phyloP scores from a whole-genome alignment of 768 basidiomycete species.

The Amanita exitialis region DNA sequence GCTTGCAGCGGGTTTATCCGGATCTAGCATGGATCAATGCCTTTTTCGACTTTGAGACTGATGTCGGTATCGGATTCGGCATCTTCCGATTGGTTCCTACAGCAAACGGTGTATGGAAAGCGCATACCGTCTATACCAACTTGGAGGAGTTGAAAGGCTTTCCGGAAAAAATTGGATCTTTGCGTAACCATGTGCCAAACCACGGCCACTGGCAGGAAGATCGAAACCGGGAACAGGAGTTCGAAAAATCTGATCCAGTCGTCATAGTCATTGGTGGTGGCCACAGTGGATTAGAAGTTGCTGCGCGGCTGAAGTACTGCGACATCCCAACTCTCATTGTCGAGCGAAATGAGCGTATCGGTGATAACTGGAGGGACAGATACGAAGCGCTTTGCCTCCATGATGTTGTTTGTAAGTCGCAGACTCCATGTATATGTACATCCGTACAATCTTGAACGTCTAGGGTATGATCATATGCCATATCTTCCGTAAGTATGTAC shows the following conservation, averaged over 20 bases:
- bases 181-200: constrained; percentile 26
- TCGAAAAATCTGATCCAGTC: constrained; percentile 34
- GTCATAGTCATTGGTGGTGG: constrained; percentile 51
- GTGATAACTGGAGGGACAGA: constrained; percentile 54
- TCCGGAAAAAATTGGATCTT: constrained; percentile 31
- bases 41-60: constrained; percentile 36
- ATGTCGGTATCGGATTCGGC: constrained; percentile 29
- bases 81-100: constrained; percentile 36
- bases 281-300: constrained; percentile 51
- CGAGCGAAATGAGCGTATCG: constrained; percentile 43
- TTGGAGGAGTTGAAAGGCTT: constrained; percentile 35
- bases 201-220: constrained; percentile 41
- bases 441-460: constrained; percentile 10
- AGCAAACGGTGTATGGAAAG: constrained; percentile 33
- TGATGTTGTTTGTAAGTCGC: constrained; percentile 34
- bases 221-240: constrained; percentile 27
- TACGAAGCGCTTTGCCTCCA: constrained; percentile 52
- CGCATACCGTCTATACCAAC: constrained; percentile 39
- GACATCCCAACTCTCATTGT: constrained; percentile 44
- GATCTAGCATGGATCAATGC: constrained; percentile 38
- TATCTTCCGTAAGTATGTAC: constrained; percentile 35
- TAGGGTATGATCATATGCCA: constrained; percentile 28
- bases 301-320: constrained; percentile 49
- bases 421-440: constrained; percentile 5
- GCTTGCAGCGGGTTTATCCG: constrained; percentile 21